A percentile compares a stretch with the other conserved stretches of the same genome.
Conservation (phyloP, 1,284 basidiomycete genomes). For the Uromyces viciae-fabae region DNA sequence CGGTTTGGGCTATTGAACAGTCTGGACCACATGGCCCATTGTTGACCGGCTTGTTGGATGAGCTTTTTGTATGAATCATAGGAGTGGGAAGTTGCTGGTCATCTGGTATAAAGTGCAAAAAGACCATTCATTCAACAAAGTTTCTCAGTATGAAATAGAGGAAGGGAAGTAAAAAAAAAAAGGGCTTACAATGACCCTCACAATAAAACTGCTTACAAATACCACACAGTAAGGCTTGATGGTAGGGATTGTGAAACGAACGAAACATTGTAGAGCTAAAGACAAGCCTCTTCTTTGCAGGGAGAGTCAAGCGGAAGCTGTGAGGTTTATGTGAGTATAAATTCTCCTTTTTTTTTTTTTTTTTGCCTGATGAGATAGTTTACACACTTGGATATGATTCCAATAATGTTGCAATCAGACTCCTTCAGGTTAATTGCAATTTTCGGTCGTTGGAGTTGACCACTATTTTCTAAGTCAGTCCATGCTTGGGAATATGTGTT, state of each 20-base stretch:
- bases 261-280: too few species aligned
- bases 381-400: conserved; percentile 16
- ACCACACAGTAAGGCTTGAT: neutral
- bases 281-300: conserved; percentile 7
- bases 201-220: conserved; percentile 29
- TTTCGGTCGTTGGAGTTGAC: neutral
- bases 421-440: neutral
- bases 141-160: neutral
- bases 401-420: conserved; percentile 3
- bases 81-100: neutral
- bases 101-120: neutral
- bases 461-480: neutral
- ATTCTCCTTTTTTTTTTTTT: neutral
- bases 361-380: neutral
- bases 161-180: too few species aligned
- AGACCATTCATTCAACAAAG: neutral
- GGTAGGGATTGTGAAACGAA: too few species aligned
- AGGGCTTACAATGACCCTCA: conserved; percentile 24
- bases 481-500: neutral
- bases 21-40: neutral
- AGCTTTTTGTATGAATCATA: neutral
- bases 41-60: neutral
- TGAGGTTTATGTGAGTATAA: neutral
- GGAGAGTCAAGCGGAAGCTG: conserved; percentile 30
- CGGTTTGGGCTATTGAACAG: neutral